These are phyloP conservation scores for Noccaea caerulescens DNA, from an alignment of 345 rosid genomes.

Conservation along the genomic window DNA sequence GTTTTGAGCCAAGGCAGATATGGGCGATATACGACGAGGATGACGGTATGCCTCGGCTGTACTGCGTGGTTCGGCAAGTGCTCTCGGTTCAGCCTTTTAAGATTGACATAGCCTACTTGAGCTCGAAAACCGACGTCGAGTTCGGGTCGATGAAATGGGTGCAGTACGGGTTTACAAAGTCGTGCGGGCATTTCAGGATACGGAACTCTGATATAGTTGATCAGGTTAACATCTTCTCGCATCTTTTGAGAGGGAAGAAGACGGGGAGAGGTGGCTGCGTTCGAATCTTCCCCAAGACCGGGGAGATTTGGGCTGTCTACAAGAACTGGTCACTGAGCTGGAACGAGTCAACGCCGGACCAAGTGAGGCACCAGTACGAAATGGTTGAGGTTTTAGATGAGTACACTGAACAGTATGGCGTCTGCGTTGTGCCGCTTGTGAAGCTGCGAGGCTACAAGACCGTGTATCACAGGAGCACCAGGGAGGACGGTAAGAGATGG, in stretches of 20 bases:
- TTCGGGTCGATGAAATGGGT: constrained; percentile 88
- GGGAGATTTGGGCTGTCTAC: constrained; percentile 96
- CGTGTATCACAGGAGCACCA: constrained; percentile 66
- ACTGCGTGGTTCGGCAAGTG: constrained; percentile 81
- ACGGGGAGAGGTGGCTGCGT: constrained; percentile 99
- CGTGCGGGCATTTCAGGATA: constrained; percentile 97
- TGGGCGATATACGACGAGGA: constrained; percentile 99
- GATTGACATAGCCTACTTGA: constrained; percentile 82
- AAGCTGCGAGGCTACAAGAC: constrained; percentile 89
- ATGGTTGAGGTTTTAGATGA: constrained; percentile 96
- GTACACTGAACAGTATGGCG: constrained; percentile 91
- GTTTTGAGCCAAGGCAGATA: constrained; percentile 90
- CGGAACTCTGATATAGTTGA: constrained; percentile 75
- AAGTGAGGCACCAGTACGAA: constrained; percentile 86
- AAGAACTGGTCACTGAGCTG: constrained; percentile 88
- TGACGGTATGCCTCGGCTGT: constrained; percentile 97
- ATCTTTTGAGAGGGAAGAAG: constrained; percentile 77
- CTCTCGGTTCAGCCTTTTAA: constrained; percentile 83
- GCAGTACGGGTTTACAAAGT: constrained; percentile 85
- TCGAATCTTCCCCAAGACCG: constrained; percentile 85
- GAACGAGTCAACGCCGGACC: constrained; percentile 79
- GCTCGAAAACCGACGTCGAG: constrained; percentile 89
- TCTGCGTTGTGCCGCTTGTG: constrained; percentile 72
- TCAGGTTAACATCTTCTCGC: constrained; percentile 94
- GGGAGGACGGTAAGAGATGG: constrained; percentile 72